Percentiles rank a stretch among this genome's conserved stretches.
Evolutionary conservation across 805 yeast species (phyloP).

Genomic region (Lipomyces yamadae): DNA sequence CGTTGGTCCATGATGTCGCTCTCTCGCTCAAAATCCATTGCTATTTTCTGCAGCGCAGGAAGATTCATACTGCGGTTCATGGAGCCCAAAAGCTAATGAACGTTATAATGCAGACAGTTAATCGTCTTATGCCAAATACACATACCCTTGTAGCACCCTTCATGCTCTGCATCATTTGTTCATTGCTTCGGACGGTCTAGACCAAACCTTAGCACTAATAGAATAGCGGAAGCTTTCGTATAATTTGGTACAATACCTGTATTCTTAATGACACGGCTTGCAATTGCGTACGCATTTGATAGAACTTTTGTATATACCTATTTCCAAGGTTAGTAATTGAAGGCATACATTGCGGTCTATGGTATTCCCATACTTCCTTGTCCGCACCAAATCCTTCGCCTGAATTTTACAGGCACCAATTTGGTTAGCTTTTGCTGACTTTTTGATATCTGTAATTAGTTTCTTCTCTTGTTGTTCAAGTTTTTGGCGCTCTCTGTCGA

Average conservation of each 20-base stretch:
- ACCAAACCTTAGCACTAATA: not conserved
- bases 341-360: conserved; percentile 32
- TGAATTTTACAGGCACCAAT: conserved; percentile 88
- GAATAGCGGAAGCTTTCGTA: not conserved
- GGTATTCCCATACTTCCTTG: conserved; percentile 54
- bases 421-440: conserved; percentile 89
- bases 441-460: conserved; percentile 81
- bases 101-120: not conserved
- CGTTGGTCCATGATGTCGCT: conserved; percentile 98
- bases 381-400: conserved; percentile 92
- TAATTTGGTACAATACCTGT: conserved; percentile 50
- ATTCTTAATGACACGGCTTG: conserved; percentile 93
- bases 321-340: not conserved
- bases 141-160: conserved; percentile 76
- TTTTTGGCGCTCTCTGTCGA: conserved; percentile 84
- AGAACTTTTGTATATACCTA: conserved; percentile 77
- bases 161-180: conserved; percentile 95
- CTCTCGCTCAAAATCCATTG: conserved; percentile 93
- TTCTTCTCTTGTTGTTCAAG: conserved; percentile 92
- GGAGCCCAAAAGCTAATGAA: conserved; percentile 61
- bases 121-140: not conserved
- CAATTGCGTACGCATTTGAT: conserved; percentile 89
- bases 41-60: conserved; percentile 84
- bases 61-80: conserved; percentile 91
- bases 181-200: conserved; percentile 81